Conservation (phyloP, 495 filamentous ascomycete genomes). For the Penicillium salamii region DNA sequence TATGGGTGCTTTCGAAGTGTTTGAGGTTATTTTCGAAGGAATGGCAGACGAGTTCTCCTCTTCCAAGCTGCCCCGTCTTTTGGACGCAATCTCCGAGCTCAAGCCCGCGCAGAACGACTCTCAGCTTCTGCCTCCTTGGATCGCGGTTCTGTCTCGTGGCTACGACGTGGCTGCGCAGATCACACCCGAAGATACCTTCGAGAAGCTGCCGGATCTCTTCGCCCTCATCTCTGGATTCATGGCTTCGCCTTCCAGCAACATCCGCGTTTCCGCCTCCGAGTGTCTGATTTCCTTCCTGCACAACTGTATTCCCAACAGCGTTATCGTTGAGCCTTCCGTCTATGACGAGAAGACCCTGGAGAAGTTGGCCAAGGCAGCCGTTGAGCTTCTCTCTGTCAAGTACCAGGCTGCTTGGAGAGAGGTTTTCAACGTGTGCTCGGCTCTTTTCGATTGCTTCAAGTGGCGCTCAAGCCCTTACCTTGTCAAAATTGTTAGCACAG, state of each 20-base stretch:
- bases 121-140: slow-evolving; percentile 91
- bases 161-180: slow-evolving; percentile 92
- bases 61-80: slow-evolving; percentile 79
- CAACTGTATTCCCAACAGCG: slow-evolving; percentile 77
- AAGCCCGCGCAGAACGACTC: slow-evolving; percentile 88
- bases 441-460: slow-evolving; percentile 79
- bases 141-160: slow-evolving; percentile 87
- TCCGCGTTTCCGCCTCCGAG: slow-evolving; percentile 88
- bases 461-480: slow-evolving; percentile 81
- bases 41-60: slow-evolving; percentile 84
- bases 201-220: slow-evolving; percentile 80
- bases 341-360: slow-evolving; percentile 83
- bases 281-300: slow-evolving; percentile 88
- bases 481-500: slow-evolving; percentile 63
- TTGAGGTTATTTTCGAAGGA: slow-evolving; percentile 90
- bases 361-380: slow-evolving; percentile 64
- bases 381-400: slow-evolving; percentile 76
- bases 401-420: slow-evolving; percentile 95
- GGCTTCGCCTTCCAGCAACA: slow-evolving; percentile 82
- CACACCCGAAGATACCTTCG: slow-evolving; percentile 80
- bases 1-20: slow-evolving; percentile 92
- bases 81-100: slow-evolving; percentile 84
- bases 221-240: slow-evolving; percentile 73
- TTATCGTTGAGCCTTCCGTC: slow-evolving; percentile 81
- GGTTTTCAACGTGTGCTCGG: slow-evolving; percentile 85